Evolutionary conservation across 1,284 basidiomycete species (phyloP).

Genomic region (Psilocybe mexicana): DNA sequence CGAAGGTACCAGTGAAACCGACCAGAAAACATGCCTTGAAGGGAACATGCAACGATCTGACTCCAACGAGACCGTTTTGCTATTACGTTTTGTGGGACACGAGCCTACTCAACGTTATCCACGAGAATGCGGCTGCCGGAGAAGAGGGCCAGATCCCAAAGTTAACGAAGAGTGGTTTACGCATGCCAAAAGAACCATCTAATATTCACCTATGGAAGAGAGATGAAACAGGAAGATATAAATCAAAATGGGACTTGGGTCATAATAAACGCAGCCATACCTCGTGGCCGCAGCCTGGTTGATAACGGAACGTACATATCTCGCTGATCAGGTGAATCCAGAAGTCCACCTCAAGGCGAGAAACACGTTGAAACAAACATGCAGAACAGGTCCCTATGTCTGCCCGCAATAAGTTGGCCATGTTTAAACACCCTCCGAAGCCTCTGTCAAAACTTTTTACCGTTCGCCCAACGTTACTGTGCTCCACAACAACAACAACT

Average conservation of each 20-base stretch:
- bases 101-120: too few species aligned
- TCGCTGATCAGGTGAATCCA: not conserved
- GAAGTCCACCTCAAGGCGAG: conserved; percentile 1
- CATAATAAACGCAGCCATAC: not conserved
- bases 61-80: too few species aligned
- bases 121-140: too few species aligned
- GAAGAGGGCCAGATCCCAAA: too few species aligned
- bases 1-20: too few species aligned
- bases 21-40: too few species aligned
- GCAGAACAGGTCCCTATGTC: not conserved
- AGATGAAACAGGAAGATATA: too few species aligned
- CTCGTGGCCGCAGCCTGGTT: conserved; percentile 1
- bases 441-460: not conserved
- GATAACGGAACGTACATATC: not conserved
- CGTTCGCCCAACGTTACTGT: not conserved
- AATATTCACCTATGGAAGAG: too few species aligned
- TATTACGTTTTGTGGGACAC: too few species aligned
- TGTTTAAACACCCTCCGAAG: not conserved
- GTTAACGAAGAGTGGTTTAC: too few species aligned
- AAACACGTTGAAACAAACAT: conserved; percentile 9
- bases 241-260: not conserved
- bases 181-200: too few species aligned
- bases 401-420: not conserved
- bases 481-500: conserved; percentile 1
- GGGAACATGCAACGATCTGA: too few species aligned